phyloP scores from a whole-genome alignment of 140 eudicot genomes.

The Ambrosia hybrid region DNA sequence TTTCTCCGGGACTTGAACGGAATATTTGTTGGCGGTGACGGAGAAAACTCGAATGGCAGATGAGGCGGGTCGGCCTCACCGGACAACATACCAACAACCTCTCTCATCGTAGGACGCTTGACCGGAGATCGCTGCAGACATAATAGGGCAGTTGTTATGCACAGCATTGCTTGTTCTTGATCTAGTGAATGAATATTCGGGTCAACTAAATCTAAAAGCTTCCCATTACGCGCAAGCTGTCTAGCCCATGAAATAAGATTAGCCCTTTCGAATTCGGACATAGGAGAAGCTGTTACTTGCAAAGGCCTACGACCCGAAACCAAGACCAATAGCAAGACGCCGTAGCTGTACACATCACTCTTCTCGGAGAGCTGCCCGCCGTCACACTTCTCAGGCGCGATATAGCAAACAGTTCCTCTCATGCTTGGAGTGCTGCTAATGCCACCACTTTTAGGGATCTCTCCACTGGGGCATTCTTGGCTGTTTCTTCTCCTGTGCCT shows the following conservation, averaged over 20 bases:
- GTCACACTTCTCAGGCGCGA: conserved; percentile 94
- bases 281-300: conserved; percentile 88
- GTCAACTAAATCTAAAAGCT: conserved; percentile 85
- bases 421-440: conserved; percentile 96
- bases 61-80: conserved; percentile 91
- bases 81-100: conserved; percentile 73
- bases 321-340: conserved; percentile 73
- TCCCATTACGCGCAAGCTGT: conserved; percentile 80
- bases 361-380: conserved; percentile 82
- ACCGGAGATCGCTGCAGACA: conserved; percentile 76
- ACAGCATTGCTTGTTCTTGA: conserved; percentile 61
- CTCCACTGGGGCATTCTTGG: conserved; percentile 73
- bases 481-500: conserved; percentile 70
- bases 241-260: conserved; percentile 93
- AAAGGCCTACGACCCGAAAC: conserved; percentile 94
- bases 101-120: conserved; percentile 82
- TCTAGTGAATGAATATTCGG: conserved; percentile 59
- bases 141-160: conserved; percentile 75
- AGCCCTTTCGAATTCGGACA: conserved; percentile 97
- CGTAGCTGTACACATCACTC: conserved; percentile 88
- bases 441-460: conserved; percentile 92
- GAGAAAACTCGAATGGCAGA: conserved; percentile 91
- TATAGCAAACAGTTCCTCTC: conserved; percentile 97
- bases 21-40: conserved; percentile 88
- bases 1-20: conserved; percentile 82